These are phyloP conservation scores for Globisporangium recalcitrans DNA, from an alignment of 352 stramenopile species.

Conservation along the genomic window DNA sequence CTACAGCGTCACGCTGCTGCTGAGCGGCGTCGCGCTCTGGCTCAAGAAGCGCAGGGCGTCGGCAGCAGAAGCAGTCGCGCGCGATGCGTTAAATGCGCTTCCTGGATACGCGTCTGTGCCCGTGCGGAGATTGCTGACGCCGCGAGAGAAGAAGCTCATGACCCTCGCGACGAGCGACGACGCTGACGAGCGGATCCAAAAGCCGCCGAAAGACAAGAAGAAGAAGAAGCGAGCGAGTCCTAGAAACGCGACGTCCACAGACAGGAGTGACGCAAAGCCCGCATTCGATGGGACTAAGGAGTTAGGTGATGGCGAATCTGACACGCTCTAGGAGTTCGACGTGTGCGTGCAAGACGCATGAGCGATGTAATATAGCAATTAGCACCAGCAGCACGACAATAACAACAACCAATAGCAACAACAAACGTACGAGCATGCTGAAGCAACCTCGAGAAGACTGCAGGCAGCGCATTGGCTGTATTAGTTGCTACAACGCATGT, in stretches of 20 bases:
- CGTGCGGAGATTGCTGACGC: constrained; percentile 9
- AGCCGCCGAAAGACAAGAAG: background rate
- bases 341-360: no score
- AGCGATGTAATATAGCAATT: no score
- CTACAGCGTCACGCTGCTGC: constrained; percentile 46
- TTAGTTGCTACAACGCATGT: background rate
- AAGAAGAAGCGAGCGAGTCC: background rate
- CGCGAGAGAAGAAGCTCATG: constrained; percentile 25
- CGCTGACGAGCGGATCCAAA: background rate
- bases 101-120: background rate
- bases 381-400: background rate
- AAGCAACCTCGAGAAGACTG: no score
- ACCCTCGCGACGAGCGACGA: background rate
- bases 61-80: background rate
- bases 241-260: background rate
- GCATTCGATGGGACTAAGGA: background rate
- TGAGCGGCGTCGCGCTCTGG: constrained; percentile 22
- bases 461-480: background rate
- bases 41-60: background rate
- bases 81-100: background rate
- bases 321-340: background rate
- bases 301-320: background rate
- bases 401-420: background rate
- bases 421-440: no score
- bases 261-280: background rate